phyloP scores from a whole-genome alignment of 2,329 filamentous ascomycete genomes.

The Ascocoryne sarcoides region DNA sequence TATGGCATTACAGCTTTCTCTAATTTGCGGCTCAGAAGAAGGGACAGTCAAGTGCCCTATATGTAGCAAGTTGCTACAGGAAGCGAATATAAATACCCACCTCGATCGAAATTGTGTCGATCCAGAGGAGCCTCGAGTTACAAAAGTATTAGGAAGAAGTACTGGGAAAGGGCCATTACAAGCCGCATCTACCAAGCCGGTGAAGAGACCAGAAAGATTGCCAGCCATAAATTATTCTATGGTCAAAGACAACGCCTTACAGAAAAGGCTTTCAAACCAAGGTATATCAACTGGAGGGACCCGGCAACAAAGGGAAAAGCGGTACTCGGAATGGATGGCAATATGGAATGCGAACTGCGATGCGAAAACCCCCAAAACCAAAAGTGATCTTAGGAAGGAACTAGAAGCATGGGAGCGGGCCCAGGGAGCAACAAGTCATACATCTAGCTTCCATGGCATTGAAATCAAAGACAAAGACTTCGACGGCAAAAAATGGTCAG shows the following conservation, averaged over 20 bases:
- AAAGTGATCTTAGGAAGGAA: conserved; percentile 65
- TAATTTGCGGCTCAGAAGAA: conserved; percentile 17
- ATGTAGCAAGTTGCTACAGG: conserved; percentile 69
- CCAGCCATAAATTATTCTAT: conserved; percentile 80
- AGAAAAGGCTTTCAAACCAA: conserved; percentile 73
- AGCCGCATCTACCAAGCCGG: conserved; percentile 7
- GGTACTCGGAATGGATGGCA: conserved; percentile 90
- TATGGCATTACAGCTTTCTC: not conserved
- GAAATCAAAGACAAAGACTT: conserved; percentile 83
- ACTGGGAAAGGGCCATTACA: conserved; percentile 2
- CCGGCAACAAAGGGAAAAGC: conserved; percentile 61
- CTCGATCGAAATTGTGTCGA: conserved; percentile 46
- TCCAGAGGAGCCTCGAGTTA: conserved; percentile 13
- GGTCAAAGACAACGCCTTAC: conserved; percentile 68
- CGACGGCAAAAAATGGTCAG: conserved; percentile 67
- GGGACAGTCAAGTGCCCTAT: conserved; percentile 78
- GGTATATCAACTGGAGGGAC: conserved; percentile 66
- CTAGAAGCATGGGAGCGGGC: conserved; percentile 81
- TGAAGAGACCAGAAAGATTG: conserved; percentile 33
- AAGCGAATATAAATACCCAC: conserved; percentile 68
- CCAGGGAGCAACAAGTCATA: conserved; percentile 53
- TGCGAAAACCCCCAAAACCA: conserved; percentile 61
- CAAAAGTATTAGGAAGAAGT: not conserved
- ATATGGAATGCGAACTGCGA: conserved; percentile 98
- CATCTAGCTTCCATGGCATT: conserved; percentile 31